Evolutionary conservation across 345 rosid species (phyloP).

Genomic region (Gossypium bickii): DNA sequence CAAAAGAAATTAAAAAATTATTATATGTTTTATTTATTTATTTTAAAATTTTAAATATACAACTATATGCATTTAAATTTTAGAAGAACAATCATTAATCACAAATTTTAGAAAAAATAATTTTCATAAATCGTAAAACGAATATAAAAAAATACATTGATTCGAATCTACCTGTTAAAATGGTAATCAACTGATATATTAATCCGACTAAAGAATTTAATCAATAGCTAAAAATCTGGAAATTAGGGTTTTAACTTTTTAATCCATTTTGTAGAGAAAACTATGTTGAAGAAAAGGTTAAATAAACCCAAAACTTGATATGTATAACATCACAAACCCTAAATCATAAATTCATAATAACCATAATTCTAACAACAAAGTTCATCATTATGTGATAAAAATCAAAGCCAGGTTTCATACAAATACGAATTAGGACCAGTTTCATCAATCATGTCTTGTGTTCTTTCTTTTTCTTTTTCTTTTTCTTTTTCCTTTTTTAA

Average conservation of each 20-base stretch:
- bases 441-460: conserved; percentile 19
- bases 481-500: neutral
- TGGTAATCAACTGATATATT: too few species aligned
- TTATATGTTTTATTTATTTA: too few species aligned
- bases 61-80: too few species aligned
- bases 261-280: neutral
- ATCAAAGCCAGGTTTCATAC: conserved; percentile 16
- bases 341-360: neutral
- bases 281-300: neutral
- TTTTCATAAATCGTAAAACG: too few species aligned
- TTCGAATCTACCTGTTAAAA: too few species aligned
- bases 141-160: too few species aligned
- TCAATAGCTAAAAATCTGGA: too few species aligned
- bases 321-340: conserved; percentile 20
- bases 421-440: conserved; percentile 8
- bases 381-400: conserved; percentile 1
- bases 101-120: fast-evolving
- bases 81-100: too few species aligned
- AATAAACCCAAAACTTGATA: conserved; percentile 1
- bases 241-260: too few species aligned
- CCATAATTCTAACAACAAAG: conserved; percentile 9
- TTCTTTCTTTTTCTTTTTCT: neutral
- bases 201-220: too few species aligned
- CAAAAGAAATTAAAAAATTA: too few species aligned
- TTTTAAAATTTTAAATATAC: too few species aligned